These are phyloP conservation scores for Auriscalpium orientale DNA, from an alignment of 768 basidiomycete species.

Conservation along the genomic window DNA sequence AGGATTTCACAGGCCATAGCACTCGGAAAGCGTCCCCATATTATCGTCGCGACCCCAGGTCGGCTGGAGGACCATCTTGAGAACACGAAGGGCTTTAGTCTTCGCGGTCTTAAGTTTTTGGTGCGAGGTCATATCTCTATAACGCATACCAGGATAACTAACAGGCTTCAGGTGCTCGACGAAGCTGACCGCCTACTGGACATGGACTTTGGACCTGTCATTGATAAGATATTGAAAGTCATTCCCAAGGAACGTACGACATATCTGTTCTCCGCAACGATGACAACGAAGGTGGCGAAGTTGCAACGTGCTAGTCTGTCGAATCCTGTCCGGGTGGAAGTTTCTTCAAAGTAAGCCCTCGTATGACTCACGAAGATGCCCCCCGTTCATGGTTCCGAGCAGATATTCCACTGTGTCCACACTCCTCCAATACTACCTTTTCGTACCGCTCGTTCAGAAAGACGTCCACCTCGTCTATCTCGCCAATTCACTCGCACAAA, in stretches of 20 bases:
- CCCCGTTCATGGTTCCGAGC: neutral
- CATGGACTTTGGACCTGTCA: slow-evolving; percentile 92
- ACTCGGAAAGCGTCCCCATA: slow-evolving; percentile 88
- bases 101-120: slow-evolving; percentile 80
- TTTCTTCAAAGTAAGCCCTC: slow-evolving; percentile 74
- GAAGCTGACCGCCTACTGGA: slow-evolving; percentile 94
- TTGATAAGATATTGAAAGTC: slow-evolving; percentile 94
- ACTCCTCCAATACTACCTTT: slow-evolving; percentile 90
- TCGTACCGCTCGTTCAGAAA: slow-evolving; percentile 87
- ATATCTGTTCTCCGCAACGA: slow-evolving; percentile 95
- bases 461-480: slow-evolving; percentile 88
- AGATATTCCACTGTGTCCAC: slow-evolving; percentile 98
- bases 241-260: slow-evolving; percentile 93
- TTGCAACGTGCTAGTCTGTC: slow-evolving; percentile 88
- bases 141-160: too few species aligned
- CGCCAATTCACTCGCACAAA: slow-evolving; percentile 81
- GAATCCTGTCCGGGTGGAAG: slow-evolving; percentile 91
- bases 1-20: slow-evolving; percentile 86
- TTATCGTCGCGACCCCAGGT: slow-evolving; percentile 94
- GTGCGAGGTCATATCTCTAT: slow-evolving; percentile 35
- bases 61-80: slow-evolving; percentile 90
- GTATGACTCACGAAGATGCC: neutral
- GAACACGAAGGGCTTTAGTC: slow-evolving; percentile 93
- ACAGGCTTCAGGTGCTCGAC: slow-evolving; percentile 70
- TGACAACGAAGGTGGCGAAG: slow-evolving; percentile 98